phyloP scores from a whole-genome alignment of 805 yeast species.

The Ogataea ganodermae region DNA sequence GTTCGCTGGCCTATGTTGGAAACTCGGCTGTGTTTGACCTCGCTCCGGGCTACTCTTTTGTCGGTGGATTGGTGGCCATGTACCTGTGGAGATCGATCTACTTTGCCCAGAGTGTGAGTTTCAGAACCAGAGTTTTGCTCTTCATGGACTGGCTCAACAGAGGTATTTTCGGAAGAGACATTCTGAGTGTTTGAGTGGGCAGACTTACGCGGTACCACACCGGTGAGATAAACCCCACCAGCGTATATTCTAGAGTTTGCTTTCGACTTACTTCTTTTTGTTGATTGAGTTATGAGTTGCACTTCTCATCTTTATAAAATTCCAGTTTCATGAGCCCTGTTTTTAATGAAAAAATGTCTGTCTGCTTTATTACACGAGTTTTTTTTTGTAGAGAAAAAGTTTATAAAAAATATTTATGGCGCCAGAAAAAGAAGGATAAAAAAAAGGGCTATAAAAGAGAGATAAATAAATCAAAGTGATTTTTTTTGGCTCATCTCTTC shows the following conservation, averaged over 20 bases:
- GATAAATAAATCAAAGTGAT: neutral
- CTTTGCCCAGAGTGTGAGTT: constrained; percentile 66
- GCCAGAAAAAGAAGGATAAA: constrained; percentile 1
- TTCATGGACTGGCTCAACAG: constrained; percentile 71
- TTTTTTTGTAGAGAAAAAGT: neutral
- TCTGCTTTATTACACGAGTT: neutral
- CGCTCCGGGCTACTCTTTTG: constrained; percentile 59
- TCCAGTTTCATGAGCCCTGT: constrained; percentile 1
- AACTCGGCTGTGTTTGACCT: constrained; percentile 71
- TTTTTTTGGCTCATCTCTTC: no score
- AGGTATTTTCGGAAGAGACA: constrained; percentile 56
- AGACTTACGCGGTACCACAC: no score
- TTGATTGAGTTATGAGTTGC: neutral
- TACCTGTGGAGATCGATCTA: constrained; percentile 73
- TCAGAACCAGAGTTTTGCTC: constrained; percentile 62
- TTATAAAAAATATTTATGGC: neutral
- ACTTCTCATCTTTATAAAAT: neutral
- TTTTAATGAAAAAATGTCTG: neutral
- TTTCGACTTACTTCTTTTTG: neutral
- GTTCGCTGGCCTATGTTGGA: constrained; percentile 68
- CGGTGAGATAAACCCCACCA: no score
- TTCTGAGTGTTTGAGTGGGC: constrained; percentile 24
- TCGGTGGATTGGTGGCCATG: constrained; percentile 71
- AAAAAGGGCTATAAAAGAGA: neutral
- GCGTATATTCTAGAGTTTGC: constrained; percentile 2